Evolutionary conservation across 2,329 filamentous ascomycete species (phyloP), one percentile per base, ranked within the genome.

Genomic region (Beauveria australis): DNA sequence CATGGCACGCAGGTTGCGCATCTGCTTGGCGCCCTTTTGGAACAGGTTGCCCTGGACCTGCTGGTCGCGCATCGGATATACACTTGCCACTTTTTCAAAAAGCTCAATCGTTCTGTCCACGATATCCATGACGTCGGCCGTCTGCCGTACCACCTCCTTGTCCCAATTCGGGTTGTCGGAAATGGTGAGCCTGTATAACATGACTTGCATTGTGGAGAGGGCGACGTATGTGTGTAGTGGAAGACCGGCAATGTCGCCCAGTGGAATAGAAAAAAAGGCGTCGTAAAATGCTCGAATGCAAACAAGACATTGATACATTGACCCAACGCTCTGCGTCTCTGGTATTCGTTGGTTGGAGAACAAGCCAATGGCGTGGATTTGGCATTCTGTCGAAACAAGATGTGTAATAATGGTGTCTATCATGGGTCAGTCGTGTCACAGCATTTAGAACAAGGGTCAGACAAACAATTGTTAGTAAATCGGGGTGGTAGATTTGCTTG

Each of bases 151-250:
- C 1, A 71, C 62, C 4, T 71, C 69, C 58, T 71, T 73, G 60
- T 79, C 75, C 76, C 76, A 79, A 6, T 68, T 72, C 2, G 73
- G 72, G 51, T 74, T 72, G 8, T 78, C 74, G 3, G 73, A 67
- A 1, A 70, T 73, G 2, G 73, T 73, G 24, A 79, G 72, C 7
- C 71, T 68, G 64, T 76, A 77, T 7, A 78, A 66, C 2, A 70
- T 66, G 8, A 75, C 66, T 24, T 77, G 68, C 51, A 71, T 69
- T 16, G 75, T 73, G 2, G 71, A 71, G 5, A 76, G 63, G 48
- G 73, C 69, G 8, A 72, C 67, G 44, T 72, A 73, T 16, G 73
- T 62, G 6, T 66, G 62, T 44, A 77, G 72, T 0, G 76, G 70
- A 9, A 73, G 60, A 4, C 69, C 71, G 5, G 70, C 66, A 16